Percentiles rank a stretch among this genome's conserved stretches.
phyloP scores from a whole-genome alignment of 2,329 filamentous ascomycete species.

The Madurella mycetomatis region DNA sequence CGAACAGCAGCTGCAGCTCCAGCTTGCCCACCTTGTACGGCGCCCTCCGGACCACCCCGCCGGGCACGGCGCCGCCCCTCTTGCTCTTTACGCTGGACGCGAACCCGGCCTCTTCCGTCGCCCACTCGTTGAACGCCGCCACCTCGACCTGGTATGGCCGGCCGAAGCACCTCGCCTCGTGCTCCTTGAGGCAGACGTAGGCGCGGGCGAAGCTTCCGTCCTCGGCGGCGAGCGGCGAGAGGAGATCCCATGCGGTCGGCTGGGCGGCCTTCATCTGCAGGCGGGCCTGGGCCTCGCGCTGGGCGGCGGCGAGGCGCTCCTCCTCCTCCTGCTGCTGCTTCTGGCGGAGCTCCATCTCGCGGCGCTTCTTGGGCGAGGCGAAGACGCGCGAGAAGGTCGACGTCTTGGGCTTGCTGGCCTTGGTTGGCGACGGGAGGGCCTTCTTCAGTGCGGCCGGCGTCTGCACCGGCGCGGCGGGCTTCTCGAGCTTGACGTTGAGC shows the following conservation, averaged over 20 bases:
- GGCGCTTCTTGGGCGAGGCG: constrained; percentile 92
- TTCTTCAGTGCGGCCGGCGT: constrained; percentile 30
- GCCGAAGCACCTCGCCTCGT: constrained; percentile 83
- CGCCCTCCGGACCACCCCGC: constrained; percentile 65
- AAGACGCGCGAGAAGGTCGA: constrained; percentile 90
- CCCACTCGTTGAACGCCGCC: constrained; percentile 98
- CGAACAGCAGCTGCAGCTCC: constrained; percentile 88
- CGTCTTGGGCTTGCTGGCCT: constrained; percentile 65
- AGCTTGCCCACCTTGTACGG: constrained; percentile 97
- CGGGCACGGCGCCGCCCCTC: constrained; percentile 57
- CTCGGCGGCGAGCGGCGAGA: constrained; percentile 79
- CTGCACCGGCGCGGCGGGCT: constrained; percentile 56
- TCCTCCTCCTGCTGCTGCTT: constrained; percentile 81
- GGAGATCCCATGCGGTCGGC: constrained; percentile 76
- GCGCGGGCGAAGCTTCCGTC: constrained; percentile 93
- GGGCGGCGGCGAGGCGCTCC: constrained; percentile 62
- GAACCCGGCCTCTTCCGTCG: constrained; percentile 73
- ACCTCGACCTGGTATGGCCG: constrained; percentile 84
- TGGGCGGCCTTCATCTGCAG: constrained; percentile 45
- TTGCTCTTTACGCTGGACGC: constrained; percentile 93
- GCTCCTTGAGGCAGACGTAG: constrained; percentile 90
- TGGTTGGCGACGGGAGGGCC: constrained; percentile 55
- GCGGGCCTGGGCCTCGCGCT: constrained; percentile 61
- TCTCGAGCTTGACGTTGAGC: constrained; percentile 88
- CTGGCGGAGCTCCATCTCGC: constrained; percentile 81